Percentiles rank a stretch among this genome's conserved stretches.
Evolutionary conservation across 2,329 filamentous ascomycete species (phyloP).

Genomic region (Davidsoniella australis): DNA sequence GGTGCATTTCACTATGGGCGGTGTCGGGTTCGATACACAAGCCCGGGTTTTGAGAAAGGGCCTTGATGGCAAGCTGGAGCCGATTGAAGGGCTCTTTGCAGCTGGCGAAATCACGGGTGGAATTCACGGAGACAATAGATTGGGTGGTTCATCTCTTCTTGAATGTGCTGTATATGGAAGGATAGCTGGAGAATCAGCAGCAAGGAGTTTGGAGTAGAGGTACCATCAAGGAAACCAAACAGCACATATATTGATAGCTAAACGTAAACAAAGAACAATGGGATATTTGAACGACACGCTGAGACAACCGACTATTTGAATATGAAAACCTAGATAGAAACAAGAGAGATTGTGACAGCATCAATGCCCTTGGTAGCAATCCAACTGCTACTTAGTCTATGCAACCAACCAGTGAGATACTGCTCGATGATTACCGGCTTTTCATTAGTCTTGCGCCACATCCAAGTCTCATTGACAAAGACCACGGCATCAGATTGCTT

Average conservation of each 20-base stretch:
- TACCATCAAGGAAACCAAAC: neutral
- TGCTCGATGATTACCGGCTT: constrained; percentile 19
- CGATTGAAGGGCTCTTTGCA: constrained; percentile 40
- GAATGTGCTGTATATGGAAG: constrained; percentile 49
- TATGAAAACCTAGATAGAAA: neutral
- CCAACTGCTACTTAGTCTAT: constrained; percentile 18
- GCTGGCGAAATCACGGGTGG: constrained; percentile 49
- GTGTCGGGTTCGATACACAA: constrained; percentile 37
- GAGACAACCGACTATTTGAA: neutral
- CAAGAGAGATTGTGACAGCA: neutral
- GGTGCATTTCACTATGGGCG: constrained; percentile 51
- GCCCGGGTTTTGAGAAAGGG: constrained; percentile 30
- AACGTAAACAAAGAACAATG: neutral
- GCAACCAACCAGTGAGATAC: constrained; percentile 18
- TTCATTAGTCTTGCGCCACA: constrained; percentile 20
- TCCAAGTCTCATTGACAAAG: constrained; percentile 25
- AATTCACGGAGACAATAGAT: constrained; percentile 43
- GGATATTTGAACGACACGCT: neutral
- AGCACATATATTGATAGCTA: neutral
- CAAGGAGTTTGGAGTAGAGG: constrained; percentile 13
- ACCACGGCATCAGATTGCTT: neutral
- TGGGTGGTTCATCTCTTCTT: constrained; percentile 43
- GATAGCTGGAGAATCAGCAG: constrained; percentile 34
- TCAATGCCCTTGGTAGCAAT: constrained; percentile 17
- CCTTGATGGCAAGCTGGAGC: constrained; percentile 20